phyloP scores from a whole-genome alignment of 208 protist genomes.

The Leishmania tropica region DNA sequence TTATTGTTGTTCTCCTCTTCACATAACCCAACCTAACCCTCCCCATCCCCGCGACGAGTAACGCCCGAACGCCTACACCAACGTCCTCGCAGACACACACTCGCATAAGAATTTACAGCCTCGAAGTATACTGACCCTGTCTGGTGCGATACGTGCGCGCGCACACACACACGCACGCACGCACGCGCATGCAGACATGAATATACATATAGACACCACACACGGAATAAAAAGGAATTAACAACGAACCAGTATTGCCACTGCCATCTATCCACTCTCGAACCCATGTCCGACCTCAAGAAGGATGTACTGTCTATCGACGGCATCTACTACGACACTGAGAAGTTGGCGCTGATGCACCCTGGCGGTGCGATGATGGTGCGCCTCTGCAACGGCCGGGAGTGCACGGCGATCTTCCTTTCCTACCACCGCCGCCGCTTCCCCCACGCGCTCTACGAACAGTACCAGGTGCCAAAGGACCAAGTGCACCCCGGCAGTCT shows the following conservation, averaged over 20 bases:
- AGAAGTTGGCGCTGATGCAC: slow-evolving; percentile 62
- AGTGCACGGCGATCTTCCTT: slow-evolving; percentile 72
- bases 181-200: background rate
- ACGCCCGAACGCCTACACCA: background rate
- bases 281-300: slow-evolving; percentile 18
- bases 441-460: slow-evolving; percentile 68
- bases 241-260: background rate
- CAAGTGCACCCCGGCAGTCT: slow-evolving; percentile 45
- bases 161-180: background rate
- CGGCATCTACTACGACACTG: slow-evolving; percentile 80
- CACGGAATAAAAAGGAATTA: background rate
- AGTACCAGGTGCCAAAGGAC: slow-evolving; percentile 48
- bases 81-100: background rate
- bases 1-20: background rate
- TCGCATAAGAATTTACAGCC: background rate
- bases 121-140: background rate
- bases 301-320: slow-evolving; percentile 73
- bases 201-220: background rate
- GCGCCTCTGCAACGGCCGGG: slow-evolving; percentile 70
- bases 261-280: background rate
- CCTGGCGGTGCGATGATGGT: slow-evolving; percentile 75
- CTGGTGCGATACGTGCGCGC: background rate
- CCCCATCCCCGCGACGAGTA: background rate
- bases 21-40: background rate
- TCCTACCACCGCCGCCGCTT: slow-evolving; percentile 82